These are phyloP conservation scores for Marchantia polymorpha DNA, from an alignment of 225 moss, liverwort and hornwort species.

Conservation along the genomic window DNA sequence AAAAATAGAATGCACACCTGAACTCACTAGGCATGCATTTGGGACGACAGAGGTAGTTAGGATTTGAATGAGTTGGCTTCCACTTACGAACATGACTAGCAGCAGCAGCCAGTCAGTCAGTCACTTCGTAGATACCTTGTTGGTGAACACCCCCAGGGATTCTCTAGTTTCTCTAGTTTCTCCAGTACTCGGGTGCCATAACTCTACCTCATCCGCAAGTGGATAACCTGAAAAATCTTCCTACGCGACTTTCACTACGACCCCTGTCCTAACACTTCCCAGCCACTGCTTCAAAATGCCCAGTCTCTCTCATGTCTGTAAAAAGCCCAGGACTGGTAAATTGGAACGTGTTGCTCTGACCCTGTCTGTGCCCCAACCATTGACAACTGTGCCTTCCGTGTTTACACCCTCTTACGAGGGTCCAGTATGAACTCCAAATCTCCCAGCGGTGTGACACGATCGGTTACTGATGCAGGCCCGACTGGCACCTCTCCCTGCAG, in stretches of 20 bases:
- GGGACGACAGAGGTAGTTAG: background rate
- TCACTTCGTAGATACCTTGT: background rate
- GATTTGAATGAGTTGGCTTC: background rate
- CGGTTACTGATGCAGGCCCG: conserved; percentile 26
- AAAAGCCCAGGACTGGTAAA: background rate
- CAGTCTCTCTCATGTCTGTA: background rate
- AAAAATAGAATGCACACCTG: background rate
- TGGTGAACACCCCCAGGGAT: too few species aligned
- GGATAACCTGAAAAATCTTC: background rate
- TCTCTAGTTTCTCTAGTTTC: too few species aligned
- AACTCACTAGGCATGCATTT: background rate
- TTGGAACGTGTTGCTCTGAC: background rate
- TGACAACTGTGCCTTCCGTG: background rate
- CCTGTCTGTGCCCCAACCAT: too few species aligned
- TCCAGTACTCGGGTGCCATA: background rate
- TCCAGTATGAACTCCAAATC: conserved; percentile 30
- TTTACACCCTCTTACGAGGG: background rate
- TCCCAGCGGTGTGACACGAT: conserved; percentile 30
- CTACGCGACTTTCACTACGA: background rate
- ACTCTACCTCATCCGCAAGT: background rate
- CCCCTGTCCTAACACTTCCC: background rate
- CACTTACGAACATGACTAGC: background rate
- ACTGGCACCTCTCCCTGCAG: conserved; percentile 33
- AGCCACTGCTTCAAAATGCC: background rate
- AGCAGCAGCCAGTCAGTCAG: too few species aligned